These are phyloP conservation scores for Trichosporon faecale DNA, from an alignment of 1,284 basidiomycete species.

Conservation along the genomic window DNA sequence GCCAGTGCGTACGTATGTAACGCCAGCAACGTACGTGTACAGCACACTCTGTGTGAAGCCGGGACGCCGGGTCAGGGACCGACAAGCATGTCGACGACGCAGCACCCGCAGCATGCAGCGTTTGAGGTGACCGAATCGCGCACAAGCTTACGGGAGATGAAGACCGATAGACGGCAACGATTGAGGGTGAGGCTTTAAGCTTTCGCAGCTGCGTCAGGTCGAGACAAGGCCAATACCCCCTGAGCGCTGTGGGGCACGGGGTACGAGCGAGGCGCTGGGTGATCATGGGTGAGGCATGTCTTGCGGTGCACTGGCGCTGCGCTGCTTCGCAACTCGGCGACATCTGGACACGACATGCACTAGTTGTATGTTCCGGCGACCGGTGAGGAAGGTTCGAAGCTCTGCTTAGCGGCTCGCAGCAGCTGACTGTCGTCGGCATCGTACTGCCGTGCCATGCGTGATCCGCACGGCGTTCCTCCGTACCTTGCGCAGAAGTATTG, in stretches of 20 bases:
- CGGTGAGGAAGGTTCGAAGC: no score
- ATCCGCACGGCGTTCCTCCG: no score
- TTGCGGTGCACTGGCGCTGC: background rate
- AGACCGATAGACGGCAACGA: background rate
- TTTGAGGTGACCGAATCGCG: no score
- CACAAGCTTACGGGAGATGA: no score
- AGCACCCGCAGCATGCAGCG: background rate
- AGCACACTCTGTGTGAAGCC: background rate
- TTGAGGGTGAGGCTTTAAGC: background rate
- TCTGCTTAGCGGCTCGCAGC: no score
- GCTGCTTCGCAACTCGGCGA: no score
- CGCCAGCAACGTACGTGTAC: background rate
- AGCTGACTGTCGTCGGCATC: background rate
- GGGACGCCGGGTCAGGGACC: background rate
- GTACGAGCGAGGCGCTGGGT: background rate
- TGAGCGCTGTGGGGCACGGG: background rate
- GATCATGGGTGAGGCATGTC: background rate
- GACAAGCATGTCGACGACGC: background rate
- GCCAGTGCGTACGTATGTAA: background rate
- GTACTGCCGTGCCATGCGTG: no score
- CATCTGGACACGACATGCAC: no score
- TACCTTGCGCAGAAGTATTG: no score
- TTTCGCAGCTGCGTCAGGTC: constrained; percentile 3
- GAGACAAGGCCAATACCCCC: background rate
- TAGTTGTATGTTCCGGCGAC: no score